Conservation (phyloP, 306 rosid species). For the Gleditsia sinensis region DNA sequence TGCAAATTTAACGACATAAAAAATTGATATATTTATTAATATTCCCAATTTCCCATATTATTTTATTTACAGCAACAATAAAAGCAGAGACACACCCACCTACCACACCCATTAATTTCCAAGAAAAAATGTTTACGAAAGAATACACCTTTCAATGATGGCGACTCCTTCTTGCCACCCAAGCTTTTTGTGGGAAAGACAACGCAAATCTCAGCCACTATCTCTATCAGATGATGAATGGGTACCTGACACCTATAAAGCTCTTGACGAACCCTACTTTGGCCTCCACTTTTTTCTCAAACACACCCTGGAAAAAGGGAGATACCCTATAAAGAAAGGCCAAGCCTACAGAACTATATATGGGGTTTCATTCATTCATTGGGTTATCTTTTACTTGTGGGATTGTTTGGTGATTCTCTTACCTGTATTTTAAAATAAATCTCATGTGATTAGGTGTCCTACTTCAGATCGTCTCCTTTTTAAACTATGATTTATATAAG, state of each 20-base stretch:
- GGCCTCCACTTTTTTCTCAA: background rate
- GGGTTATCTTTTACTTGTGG: too few relatives aligned
- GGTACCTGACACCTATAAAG: slow-evolving; percentile 40
- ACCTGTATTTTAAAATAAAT: background rate
- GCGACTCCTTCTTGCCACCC: slow-evolving; percentile 41
- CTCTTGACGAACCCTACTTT: slow-evolving; percentile 35
- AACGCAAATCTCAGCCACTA: slow-evolving; percentile 55
- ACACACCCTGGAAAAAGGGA: slow-evolving; percentile 29
- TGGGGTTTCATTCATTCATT: too few relatives aligned
- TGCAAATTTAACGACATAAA: too few relatives aligned
- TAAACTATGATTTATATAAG: background rate
- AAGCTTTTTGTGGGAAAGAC: background rate
- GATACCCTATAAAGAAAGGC: slow-evolving; percentile 38
- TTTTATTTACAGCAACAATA: too few relatives aligned
- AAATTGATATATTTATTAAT: too few relatives aligned
- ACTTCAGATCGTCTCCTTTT: background rate
- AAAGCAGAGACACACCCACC: too few relatives aligned
- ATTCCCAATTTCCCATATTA: too few relatives aligned
- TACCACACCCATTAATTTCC: background rate
- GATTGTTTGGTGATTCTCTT: slow-evolving; percentile 12
- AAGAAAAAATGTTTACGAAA: background rate
- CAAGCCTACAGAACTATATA: too few relatives aligned
- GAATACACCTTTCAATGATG: slow-evolving; percentile 34
- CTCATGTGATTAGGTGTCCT: background rate
- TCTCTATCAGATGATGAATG: slow-evolving; percentile 16